Evolutionary conservation across 257 asterid species (phyloP), one percentile per base, ranked within the genome.

Genomic region (Rehmannia glutinosa): DNA sequence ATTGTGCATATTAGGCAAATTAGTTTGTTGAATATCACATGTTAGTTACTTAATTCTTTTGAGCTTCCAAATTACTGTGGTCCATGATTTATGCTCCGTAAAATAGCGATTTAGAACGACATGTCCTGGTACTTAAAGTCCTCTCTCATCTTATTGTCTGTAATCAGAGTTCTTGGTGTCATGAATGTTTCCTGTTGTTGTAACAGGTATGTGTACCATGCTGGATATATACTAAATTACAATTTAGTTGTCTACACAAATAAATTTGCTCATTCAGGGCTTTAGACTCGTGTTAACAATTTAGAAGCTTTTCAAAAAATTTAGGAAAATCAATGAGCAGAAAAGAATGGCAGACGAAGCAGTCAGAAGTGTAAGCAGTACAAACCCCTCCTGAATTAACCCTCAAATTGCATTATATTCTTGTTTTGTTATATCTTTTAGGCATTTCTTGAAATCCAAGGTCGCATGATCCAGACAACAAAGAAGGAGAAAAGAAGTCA

Each of bases 11-110:
- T 46, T 28, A 33, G 6, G 38, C 4, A 60, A 39, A n/a, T n/a
- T 27, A 46, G 42, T 28, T 55, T 46, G 57, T 41, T 54, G 43
- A 64, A 38, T 11, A 49, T 63, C 5, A 7, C 23, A 9, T 6
- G 8, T 60, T 62, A n/a, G n/a, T n/a, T n/a, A n/a, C n/a, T n/a
- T n/a, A 16, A 51, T 32, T 43, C 45, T 52, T 49, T 23, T 43
- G 69, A 25, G 23, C 56, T 71, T 62, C 73, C 17, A 17, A 59
- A 59, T 66, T 70, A 55, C 96, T 89, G 98, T 73, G 97, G 74
- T 33, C 97, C 98, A 9, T 92, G 98, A 21, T 92, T 89, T 74
- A 73, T 92, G 96, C 98, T 89, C 30, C 96, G 98, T 33, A 92
- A 81, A 68, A 80, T 97, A 69, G 98, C 98, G 57, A 96, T 92